Evolutionary conservation across 805 yeast species (phyloP).

Genomic region (Maudiozyma pseudohumilis): DNA sequence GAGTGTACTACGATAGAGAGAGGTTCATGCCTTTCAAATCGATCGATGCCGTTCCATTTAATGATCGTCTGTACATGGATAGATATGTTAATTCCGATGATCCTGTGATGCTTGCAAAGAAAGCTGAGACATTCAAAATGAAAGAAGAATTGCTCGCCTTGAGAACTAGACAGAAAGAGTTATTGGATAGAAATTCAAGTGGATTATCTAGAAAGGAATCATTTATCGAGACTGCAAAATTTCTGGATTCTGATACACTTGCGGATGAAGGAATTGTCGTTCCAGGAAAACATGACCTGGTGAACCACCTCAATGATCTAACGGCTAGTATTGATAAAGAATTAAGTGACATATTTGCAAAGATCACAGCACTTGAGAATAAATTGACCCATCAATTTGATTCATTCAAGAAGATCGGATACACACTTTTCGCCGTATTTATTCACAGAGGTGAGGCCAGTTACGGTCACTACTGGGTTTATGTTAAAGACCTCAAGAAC

Average conservation of each 20-base stretch:
- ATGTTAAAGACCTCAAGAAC: conserved; percentile 65
- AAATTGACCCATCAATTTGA: conserved; percentile 53
- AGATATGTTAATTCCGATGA: conserved; percentile 70
- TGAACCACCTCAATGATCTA: conserved; percentile 33
- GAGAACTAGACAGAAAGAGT: conserved; percentile 33
- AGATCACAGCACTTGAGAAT: conserved; percentile 36
- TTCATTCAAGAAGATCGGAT: conserved; percentile 54
- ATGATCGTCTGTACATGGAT: conserved; percentile 73
- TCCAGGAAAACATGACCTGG: conserved; percentile 10
- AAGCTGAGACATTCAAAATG: conserved; percentile 51
- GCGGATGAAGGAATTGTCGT: conserved; percentile 37
- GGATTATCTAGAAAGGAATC: conserved; percentile 43
- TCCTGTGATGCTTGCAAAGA: conserved; percentile 38
- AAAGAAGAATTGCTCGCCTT: conserved; percentile 42
- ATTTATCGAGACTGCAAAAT: conserved; percentile 46
- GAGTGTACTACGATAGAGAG: conserved; percentile 81
- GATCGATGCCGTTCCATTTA: conserved; percentile 70
- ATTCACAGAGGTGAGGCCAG: conserved; percentile 94
- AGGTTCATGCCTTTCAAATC: conserved; percentile 70
- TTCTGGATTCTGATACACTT: conserved; percentile 37
- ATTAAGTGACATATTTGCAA: conserved; percentile 33
- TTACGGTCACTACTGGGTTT: conserved; percentile 96
- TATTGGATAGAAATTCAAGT: conserved; percentile 39
- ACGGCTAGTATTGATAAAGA: conserved; percentile 39
- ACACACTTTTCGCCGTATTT: conserved; percentile 81